phyloP scores from a whole-genome alignment of 768 basidiomycete species.

The Lactarius hengduanensis region DNA sequence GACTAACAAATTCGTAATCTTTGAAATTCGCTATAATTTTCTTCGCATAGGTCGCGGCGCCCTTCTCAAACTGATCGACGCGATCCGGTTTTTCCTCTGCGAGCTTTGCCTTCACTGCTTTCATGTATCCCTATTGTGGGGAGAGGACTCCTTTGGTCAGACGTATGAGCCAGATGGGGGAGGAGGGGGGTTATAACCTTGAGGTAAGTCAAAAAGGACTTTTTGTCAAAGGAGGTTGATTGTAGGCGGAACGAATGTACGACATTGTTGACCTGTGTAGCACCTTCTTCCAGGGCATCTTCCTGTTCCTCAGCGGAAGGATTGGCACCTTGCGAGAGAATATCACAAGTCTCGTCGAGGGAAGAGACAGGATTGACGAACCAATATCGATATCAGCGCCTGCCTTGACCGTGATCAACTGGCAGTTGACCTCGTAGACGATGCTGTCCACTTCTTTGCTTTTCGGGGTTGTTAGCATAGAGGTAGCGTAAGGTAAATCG shows the following conservation, averaged over 20 bases:
- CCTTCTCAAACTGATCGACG: conserved; percentile 78
- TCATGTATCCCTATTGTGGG: conserved; percentile 81
- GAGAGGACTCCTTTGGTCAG: conserved; percentile 9
- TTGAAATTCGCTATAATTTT: conserved; percentile 89
- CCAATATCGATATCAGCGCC: conserved; percentile 90
- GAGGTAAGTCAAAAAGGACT: conserved; percentile 74
- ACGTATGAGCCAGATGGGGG: conserved; percentile 10
- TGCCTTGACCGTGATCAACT: conserved; percentile 61
- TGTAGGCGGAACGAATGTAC: conserved; percentile 90
- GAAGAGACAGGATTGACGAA: conserved; percentile 35
- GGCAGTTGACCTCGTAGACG: conserved; percentile 86
- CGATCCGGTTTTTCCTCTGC: conserved; percentile 41
- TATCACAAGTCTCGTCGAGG: conserved; percentile 3
- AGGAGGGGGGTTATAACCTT: conserved; percentile 51
- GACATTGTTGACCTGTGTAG: conserved; percentile 82
- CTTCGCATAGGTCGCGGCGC: conserved; percentile 75
- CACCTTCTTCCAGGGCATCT: conserved; percentile 79
- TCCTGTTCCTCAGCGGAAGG: conserved; percentile 86
- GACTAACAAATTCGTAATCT: conserved; percentile 86
- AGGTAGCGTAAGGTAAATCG: background rate
- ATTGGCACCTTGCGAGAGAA: conserved; percentile 67
- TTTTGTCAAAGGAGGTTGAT: conserved; percentile 83
- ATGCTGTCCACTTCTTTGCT: conserved; percentile 79
- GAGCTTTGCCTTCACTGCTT: conserved; percentile 73
- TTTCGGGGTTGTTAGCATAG: conserved; percentile 14